These are phyloP conservation scores for Spencermartinsiella ligniputridi DNA, from an alignment of 1,139 yeast genomes.

Conservation along the genomic window DNA sequence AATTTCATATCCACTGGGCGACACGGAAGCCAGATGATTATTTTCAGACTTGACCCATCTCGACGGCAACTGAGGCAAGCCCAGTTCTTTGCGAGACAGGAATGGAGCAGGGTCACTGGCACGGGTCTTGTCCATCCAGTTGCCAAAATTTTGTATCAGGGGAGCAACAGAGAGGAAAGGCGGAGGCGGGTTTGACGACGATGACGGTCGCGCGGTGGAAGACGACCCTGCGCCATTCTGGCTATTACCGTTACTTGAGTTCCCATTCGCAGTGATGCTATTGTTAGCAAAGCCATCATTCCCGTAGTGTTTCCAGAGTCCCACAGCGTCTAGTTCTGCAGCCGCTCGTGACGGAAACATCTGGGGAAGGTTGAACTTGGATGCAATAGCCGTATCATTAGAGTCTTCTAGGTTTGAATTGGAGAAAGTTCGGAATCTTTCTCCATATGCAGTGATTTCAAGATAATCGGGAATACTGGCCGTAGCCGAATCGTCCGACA, in stretches of 20 bases:
- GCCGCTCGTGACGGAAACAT: slow-evolving; percentile 25
- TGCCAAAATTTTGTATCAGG: neutral
- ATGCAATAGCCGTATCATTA: slow-evolving; percentile 6
- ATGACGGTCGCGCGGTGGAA: neutral
- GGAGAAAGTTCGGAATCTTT: slow-evolving; percentile 17
- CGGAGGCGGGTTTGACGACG: neutral
- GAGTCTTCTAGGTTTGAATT: slow-evolving; percentile 4
- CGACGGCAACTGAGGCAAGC: slow-evolving; percentile 24
- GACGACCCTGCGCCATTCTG: neutral
- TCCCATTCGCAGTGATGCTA: neutral
- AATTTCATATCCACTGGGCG: slow-evolving; percentile 15
- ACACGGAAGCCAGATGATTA: slow-evolving; percentile 11
- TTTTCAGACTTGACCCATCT: slow-evolving; percentile 21
- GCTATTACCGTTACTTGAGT: neutral
- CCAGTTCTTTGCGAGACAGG: slow-evolving; percentile 17
- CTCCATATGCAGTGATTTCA: slow-evolving; percentile 27
- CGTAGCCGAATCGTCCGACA: neutral
- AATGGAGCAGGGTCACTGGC: neutral
- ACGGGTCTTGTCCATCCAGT: neutral
- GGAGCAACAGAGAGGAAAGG: neutral
- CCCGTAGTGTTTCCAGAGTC: slow-evolving; percentile 10
- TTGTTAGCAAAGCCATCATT: neutral
- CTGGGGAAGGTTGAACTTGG: slow-evolving; percentile 22
- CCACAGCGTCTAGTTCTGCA: slow-evolving; percentile 22
- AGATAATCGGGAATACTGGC: slow-evolving; percentile 24